These are phyloP conservation scores for Mortierella sp. DNA, from an alignment of 371 early-diverging fungal species.

Conservation along the genomic window DNA sequence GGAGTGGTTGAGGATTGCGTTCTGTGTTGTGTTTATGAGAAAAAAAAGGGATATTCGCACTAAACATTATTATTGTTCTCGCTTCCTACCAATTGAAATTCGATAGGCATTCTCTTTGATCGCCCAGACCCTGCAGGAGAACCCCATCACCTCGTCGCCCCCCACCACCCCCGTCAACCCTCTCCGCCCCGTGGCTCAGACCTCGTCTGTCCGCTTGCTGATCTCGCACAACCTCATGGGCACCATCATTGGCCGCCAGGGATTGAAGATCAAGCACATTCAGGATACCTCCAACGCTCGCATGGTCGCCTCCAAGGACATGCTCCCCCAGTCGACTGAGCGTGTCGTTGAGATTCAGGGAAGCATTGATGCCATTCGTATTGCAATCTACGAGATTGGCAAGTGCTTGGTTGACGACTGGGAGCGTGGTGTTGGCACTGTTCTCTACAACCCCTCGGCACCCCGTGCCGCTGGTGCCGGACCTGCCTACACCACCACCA, in stretches of 20 bases:
- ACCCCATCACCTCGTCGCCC: slow-evolving; percentile 71
- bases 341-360: slow-evolving; percentile 89
- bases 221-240: slow-evolving; percentile 91
- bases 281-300: slow-evolving; percentile 87
- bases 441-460: slow-evolving; percentile 78
- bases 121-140: slow-evolving; percentile 86
- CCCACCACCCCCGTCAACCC: slow-evolving; percentile 64
- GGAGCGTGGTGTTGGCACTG: slow-evolving; percentile 73
- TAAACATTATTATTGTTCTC: background rate
- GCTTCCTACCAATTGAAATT: background rate
- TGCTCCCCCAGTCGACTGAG: slow-evolving; percentile 92
- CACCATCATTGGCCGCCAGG: slow-evolving; percentile 90
- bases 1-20: background rate
- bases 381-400: slow-evolving; percentile 85
- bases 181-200: slow-evolving; percentile 49
- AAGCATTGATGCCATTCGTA: slow-evolving; percentile 75
- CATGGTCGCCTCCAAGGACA: slow-evolving; percentile 87
- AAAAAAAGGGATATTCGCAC: background rate
- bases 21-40: background rate
- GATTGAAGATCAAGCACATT: slow-evolving; percentile 88
- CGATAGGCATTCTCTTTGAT: slow-evolving; percentile 79
- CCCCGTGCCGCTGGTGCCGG: slow-evolving; percentile 36
- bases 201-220: slow-evolving; percentile 77
- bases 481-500: slow-evolving; percentile 30
- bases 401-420: slow-evolving; percentile 78